These are phyloP conservation scores for Fusarium coffeatum DNA, from an alignment of 2,329 filamentous ascomycete genomes.

Conservation along the genomic window DNA sequence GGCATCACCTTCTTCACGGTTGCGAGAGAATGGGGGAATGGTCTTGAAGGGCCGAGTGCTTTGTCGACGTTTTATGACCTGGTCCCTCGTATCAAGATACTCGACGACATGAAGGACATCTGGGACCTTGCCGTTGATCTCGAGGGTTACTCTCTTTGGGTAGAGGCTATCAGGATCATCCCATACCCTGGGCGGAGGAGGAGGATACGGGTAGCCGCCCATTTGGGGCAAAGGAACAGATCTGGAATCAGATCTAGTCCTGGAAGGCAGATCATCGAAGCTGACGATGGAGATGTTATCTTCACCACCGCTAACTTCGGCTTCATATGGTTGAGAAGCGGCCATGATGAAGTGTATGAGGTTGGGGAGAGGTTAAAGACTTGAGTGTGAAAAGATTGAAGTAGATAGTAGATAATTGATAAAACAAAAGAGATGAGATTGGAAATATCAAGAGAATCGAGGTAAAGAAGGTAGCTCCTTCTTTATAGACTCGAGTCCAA, in stretches of 20 bases:
- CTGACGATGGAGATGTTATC: conserved; percentile 40
- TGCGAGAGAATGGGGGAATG: conserved; percentile 44
- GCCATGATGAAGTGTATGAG: conserved; percentile 26
- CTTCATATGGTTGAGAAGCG: conserved; percentile 16
- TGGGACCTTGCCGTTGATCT: conserved; percentile 53
- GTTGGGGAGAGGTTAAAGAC: too few species aligned
- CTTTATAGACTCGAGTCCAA: conserved; percentile 22
- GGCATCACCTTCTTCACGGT: conserved; percentile 29
- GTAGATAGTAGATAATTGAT: neutral
- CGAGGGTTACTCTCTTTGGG: conserved; percentile 31
- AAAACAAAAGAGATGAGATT: neutral
- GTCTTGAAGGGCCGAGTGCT: conserved; percentile 54
- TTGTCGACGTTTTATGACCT: conserved; percentile 53
- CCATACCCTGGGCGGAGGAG: neutral
- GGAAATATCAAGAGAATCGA: neutral
- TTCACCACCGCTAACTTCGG: conserved; percentile 21
- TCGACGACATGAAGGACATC: conserved; percentile 58
- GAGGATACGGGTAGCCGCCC: neutral
- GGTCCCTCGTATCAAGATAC: conserved; percentile 52
- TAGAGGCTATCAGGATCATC: neutral
- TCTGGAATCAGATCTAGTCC: neutral
- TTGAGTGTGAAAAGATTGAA: neutral
- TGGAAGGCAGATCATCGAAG: conserved; percentile 36
- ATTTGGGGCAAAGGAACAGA: neutral
- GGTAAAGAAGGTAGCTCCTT: neutral